Percentiles rank a stretch among this genome's conserved stretches.
These are phyloP conservation scores for Podila epigama DNA, from an alignment of 192 early-diverging fungal genomes.

Conservation along the genomic window DNA sequence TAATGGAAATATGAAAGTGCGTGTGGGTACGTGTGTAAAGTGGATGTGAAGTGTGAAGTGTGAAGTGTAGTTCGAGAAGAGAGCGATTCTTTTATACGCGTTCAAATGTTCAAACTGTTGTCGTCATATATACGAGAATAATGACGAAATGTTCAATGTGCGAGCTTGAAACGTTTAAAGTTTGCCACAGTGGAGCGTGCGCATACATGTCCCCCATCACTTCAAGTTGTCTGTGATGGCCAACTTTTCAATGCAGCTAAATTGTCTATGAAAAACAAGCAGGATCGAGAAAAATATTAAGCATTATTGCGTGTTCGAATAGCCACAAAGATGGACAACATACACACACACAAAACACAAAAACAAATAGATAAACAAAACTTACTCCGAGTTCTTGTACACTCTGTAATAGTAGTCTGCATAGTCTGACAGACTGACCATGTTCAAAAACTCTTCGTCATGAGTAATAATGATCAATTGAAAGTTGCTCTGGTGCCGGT, in stretches of 20 bases:
- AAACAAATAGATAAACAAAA: background rate
- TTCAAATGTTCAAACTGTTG: background rate
- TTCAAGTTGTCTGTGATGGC: background rate
- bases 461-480: slow-evolving; percentile 98
- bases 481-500: slow-evolving; percentile 87
- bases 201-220: too few species aligned
- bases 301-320: background rate
- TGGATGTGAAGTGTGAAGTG: background rate
- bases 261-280: background rate
- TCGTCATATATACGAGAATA: background rate
- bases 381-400: slow-evolving; percentile 77
- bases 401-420: slow-evolving; percentile 90
- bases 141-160: background rate
- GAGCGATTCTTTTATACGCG: background rate
- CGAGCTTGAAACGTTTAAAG: background rate
- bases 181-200: background rate
- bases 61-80: background rate
- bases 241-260: background rate
- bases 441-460: slow-evolving; percentile 93
- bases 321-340: too few species aligned
- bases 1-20: too few species aligned
- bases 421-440: slow-evolving; percentile 79
- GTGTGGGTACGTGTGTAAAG: too few species aligned
- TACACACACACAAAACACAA: background rate
- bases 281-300: background rate